Evolutionary conservation across 2,329 filamentous ascomycete species (phyloP), one percentile per base, ranked within the genome.

Genomic region (Alternaria consortialis): DNA sequence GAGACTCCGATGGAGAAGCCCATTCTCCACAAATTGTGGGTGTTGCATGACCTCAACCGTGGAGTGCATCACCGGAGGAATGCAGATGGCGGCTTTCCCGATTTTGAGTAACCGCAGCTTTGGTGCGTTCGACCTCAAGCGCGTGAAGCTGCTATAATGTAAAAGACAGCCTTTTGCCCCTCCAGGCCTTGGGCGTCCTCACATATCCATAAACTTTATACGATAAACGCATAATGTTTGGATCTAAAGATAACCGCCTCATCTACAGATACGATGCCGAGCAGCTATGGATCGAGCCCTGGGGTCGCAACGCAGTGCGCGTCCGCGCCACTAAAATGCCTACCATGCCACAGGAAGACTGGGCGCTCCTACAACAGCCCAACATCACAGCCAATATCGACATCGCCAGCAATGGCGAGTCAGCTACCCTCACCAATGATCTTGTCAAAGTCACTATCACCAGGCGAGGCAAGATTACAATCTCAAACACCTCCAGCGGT

Each of bases 251-350:
- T 3, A 43, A 48, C 39, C 56, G 63, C 23, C 85, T 87, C 4
- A 84, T 89, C 59, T 90, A 86, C 71, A 86, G 84, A 61, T 84
- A 80, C 57, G 83, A 85, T 69, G 80, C 80, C n/a, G 82, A 85
- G 63, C 71, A 77, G 25, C 73, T 85, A 56, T 81, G 81, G 76
- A 76, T 86, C 53, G 81, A 85, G 52, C 72, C 83, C 36, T 85
- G 83, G 83, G 83, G 83, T 15, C 62, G 72, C 11, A 80, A 84
- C 61, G 82, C 83, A 1, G 66, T 85, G 6, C 81, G 84, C 34
- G 71, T 85, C 6, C 81, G 84, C 23, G 80, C 82, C 2, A 84
- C 82, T 15, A 82, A 83, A 61, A 70, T 62, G 46, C 34, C 50
- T n/a, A 39, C 56, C 7, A 74, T 75, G 69, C 73, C 73, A 4